Evolutionary conservation across 768 basidiomycete species (phyloP).

Genomic region (Pleurotus giganteus): DNA sequence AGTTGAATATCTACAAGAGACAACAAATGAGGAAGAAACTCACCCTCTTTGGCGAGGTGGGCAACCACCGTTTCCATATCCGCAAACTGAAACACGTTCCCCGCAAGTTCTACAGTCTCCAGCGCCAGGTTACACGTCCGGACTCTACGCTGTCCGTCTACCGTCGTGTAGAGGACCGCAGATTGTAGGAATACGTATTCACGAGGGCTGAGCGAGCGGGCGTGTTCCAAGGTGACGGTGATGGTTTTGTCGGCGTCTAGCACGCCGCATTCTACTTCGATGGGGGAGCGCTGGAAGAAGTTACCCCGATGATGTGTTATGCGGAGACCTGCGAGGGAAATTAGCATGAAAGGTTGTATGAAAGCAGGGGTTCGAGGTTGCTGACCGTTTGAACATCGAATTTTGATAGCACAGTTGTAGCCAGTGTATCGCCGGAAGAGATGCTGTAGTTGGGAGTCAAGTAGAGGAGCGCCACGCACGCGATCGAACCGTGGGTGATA

Average conservation of each 20-base stretch:
- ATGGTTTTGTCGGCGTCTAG: constrained; percentile 83
- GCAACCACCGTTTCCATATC: constrained; percentile 85
- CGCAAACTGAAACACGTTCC: constrained; percentile 86
- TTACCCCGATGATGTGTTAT: constrained; percentile 69
- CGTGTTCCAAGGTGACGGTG: constrained; percentile 72
- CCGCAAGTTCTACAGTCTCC: constrained; percentile 79
- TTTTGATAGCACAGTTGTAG: constrained; percentile 76
- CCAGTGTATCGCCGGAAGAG: constrained; percentile 67
- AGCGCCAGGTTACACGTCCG: constrained; percentile 85
- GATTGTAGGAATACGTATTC: constrained; percentile 80
- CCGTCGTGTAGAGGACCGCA: constrained; percentile 83
- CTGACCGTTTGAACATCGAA: constrained; percentile 84
- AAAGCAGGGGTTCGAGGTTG: constrained; percentile 8
- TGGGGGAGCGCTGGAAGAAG: constrained; percentile 63
- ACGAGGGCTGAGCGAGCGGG: constrained; percentile 61
- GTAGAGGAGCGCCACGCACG: constrained; percentile 55
- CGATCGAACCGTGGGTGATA: constrained; percentile 90
- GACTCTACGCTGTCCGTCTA: constrained; percentile 76
- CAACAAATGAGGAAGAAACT: constrained; percentile 17
- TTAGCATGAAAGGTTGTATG: constrained; percentile 1
- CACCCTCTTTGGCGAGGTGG: constrained; percentile 77
- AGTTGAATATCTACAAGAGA: constrained; percentile 3
- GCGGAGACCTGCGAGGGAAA: constrained; percentile 48
- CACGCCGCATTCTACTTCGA: constrained; percentile 76
- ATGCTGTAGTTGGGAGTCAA: constrained; percentile 77